A percentile compares a stretch with the other conserved stretches of the same genome.
Conservation (phyloP, 2,329 filamentous ascomycete genomes). For the Aspergillus terreus region DNA sequence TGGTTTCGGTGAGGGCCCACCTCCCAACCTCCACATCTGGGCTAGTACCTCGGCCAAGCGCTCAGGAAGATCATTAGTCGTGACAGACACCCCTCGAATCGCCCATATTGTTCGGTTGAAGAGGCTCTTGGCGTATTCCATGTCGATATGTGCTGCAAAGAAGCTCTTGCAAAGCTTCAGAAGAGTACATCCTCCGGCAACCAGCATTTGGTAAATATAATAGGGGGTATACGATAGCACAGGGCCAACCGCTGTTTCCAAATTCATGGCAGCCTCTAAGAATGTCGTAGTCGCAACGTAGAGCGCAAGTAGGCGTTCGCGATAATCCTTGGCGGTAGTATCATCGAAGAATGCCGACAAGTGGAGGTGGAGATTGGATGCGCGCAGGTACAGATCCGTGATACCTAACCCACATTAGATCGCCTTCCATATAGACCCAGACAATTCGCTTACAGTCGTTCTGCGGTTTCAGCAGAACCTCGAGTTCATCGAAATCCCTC, state of each 20-base stretch:
- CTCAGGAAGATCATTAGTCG: conserved; percentile 61
- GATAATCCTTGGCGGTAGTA: conserved; percentile 44
- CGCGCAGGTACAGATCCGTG: conserved; percentile 46
- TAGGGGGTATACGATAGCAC: conserved; percentile 54
- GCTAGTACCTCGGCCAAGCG: conserved; percentile 63
- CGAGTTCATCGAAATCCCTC: conserved; percentile 48
- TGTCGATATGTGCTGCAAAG: conserved; percentile 55
- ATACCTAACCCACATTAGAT: conserved; percentile 29
- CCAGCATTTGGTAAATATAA: conserved; percentile 65
- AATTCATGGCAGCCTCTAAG: conserved; percentile 44
- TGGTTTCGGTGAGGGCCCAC: conserved; percentile 26
- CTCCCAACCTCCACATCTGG: conserved; percentile 59
- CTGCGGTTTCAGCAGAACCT: conserved; percentile 47
- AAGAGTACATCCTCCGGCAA: conserved; percentile 61
- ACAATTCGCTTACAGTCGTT: conserved; percentile 35
- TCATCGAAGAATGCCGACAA: conserved; percentile 50
- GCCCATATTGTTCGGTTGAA: conserved; percentile 59
- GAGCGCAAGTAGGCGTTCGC: conserved; percentile 42
- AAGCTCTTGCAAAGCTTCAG: conserved; percentile 65
- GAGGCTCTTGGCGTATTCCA: conserved; percentile 52
- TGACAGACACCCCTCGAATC: conserved; percentile 58
- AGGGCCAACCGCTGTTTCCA: conserved; percentile 43
- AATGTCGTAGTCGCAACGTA: conserved; percentile 46
- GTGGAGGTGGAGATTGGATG: conserved; percentile 46
- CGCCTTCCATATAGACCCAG: neutral